Evolutionary conservation across 1,284 basidiomycete genomes (phyloP), one percentile per base, ranked within the genome.

Genomic region (Trametes versicolor): DNA sequence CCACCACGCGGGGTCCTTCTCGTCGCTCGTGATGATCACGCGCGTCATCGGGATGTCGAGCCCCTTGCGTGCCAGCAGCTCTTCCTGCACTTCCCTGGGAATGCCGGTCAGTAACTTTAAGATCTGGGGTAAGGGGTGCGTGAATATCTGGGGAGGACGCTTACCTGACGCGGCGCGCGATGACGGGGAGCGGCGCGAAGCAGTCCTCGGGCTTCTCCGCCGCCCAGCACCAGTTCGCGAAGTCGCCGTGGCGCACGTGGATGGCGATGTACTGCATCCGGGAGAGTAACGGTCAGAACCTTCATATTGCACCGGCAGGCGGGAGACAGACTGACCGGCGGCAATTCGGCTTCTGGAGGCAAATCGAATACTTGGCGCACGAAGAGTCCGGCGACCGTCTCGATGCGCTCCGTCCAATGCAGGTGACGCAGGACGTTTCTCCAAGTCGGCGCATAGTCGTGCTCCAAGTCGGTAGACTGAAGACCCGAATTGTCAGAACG

Each of bases 1-100:
- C 89, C 91, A 92, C 89, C 90, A 93, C 15, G 78, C 80, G 10
- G 80, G 74, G 71, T 92, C 83, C 58, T 76, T 72, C 76, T 93
- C 91, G 72, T 93, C 91, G 67, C 88, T 91, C 15, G 90, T 92
- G 80, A 93, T 84, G 64, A 93, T 81, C 47, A 93, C 87, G 69
- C 86, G 80, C 12, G 84, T 76, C 67, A 73, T 68, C 29, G 76
- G 76, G 17, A 87, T 82, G 17, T 75, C 75, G 21, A 88, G 74
- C 0, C 86, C 86, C 67, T 85, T 84, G 50, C 79, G 80, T 60
- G 80, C 75, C 48, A 77, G 72, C 32, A 91, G 76, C 65, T 88
- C 85, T 5, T 81, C 79, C 68, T 87, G 85, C 3, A 92, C 83
- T 73, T 91, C 88, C 23, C 83, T 76, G 60, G 10, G 39, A 25